Base-by-base conservation (phyloP, 257 asterid species). In the Solanum infundibuliforme region DNA sequence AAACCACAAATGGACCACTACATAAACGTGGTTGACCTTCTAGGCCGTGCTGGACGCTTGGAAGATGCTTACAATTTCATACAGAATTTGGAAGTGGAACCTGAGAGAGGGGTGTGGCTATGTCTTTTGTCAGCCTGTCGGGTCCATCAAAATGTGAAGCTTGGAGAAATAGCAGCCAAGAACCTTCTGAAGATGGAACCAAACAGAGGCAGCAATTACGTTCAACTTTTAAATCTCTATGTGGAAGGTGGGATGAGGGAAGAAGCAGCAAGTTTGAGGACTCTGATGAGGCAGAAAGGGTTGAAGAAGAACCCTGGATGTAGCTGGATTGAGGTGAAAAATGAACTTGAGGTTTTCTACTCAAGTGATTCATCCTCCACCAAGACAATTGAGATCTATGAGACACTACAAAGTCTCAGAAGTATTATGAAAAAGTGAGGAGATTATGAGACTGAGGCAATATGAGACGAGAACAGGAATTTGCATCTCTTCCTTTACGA, bases 281-380 rank as follows among this genome's bases (percentile, higher is more conserved):
- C 77, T 43, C 21, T 86, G 88, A 92, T 94, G 98, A 95, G 89
- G 92, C 91, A 92, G 87, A 92, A 87, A 88, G 99, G 98, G 39
- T 72, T 94, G 79, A 88, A 52, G 87, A 97, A 97, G 95, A 39
- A 76, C 20, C 98, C 98, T 1, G 99, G 99, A 29, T 95, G 96
- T 88, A 96, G 99, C 88, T 96, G 99, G 99, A 92, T 96, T 48
- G 98, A 95, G 92, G 92, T 92, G 60, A 93, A 89, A 86, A 89
- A 92, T 90, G 89, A 91, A 87, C 92, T 92, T 43, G 94, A 92
- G 36, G 94, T 92, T 83, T 96, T 96, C 89, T 95, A 87, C 92
- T 95, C 99, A 0, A 95, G 98, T 38, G 98, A 94, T 89, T 89
- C 98, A 8, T 92, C 94, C 3, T 92, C 95, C 38, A 83, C 87